Base-by-base conservation (phyloP, 306 rosid genomes). In the Delonix regia region DNA sequence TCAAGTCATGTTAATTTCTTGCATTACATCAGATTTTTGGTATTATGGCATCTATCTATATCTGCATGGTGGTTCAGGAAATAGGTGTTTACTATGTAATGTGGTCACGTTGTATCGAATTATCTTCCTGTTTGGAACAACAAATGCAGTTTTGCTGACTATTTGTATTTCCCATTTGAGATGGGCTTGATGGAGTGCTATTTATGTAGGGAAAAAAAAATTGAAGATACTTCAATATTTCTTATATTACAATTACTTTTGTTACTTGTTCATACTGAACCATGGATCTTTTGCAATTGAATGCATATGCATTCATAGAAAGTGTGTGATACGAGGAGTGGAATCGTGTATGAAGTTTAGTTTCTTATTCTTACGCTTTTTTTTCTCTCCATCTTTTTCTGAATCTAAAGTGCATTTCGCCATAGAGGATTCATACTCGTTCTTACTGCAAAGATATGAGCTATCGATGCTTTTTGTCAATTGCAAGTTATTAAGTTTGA, bases 11-110 rank as follows among this genome's bases (percentile, higher is more conserved):
- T 60, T 61, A 38, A 14, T 30, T 77, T 68, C 79, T 80, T 59
- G 81, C 57, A 48, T 74, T 39, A 21, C 75, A 74, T 80, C 60
- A 69, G 68, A 78, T 24, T 78, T 27, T 77, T 67, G 71, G 38
- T 70, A 44, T 47, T 70, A 44, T 68, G 69, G 18, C 71, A 21
- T 14, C 48, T 73, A 16, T 65, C 70, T 39, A 42, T 74, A 57
- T 51, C 38, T 60, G 56, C 76, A 42, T 76, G 64, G 62, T 76
- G 73, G 60, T 71, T 79, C 52, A 39, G 47, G 27, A 56, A 63
- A 15, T 36, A 49, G 65, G 64, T 69, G 41, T 41, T 65, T 81
- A 38, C 61, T 57, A 25, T 75, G 73, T 78, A 44, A n/a, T 41
- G 71, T 19, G 71, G 42, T 70, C 73, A 47, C 21, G 70, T 53